These are phyloP conservation scores for Penicillium sp. DNA, from an alignment of 2,329 filamentous ascomycete species.

Conservation along the genomic window DNA sequence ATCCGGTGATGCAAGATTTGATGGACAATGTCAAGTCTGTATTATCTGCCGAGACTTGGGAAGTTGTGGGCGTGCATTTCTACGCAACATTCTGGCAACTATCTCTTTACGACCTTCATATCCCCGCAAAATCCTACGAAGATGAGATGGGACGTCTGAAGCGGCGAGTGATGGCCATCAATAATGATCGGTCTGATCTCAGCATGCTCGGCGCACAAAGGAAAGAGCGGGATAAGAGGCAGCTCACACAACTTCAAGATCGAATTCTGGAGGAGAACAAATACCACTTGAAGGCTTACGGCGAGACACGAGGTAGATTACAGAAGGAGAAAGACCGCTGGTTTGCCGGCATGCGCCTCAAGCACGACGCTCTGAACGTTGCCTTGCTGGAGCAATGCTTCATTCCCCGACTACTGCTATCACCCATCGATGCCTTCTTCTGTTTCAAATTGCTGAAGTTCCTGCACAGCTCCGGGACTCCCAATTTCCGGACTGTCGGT, in stretches of 20 bases:
- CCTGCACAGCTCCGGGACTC: conserved; percentile 77
- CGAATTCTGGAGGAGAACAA: conserved; percentile 71
- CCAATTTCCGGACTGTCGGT: conserved; percentile 81
- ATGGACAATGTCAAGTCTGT: conserved; percentile 65
- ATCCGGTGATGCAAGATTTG: conserved; percentile 70
- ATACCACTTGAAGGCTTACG: conserved; percentile 64
- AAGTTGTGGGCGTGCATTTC: conserved; percentile 72
- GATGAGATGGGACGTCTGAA: conserved; percentile 68
- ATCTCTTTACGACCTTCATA: conserved; percentile 74
- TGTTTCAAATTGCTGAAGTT: conserved; percentile 82
- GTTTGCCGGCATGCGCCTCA: conserved; percentile 66
- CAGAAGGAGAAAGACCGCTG: conserved; percentile 73
- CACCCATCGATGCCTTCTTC: conserved; percentile 83
- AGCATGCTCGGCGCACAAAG: conserved; percentile 62
- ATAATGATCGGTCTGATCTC: conserved; percentile 70
- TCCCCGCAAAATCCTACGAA: conserved; percentile 74
- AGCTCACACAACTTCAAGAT: conserved; percentile 65
- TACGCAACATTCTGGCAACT: conserved; percentile 92
- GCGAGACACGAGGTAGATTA: conserved; percentile 65
- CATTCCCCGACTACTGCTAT: conserved; percentile 80
- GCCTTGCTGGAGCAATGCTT: conserved; percentile 85
- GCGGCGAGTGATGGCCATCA: conserved; percentile 64
- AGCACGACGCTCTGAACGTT: conserved; percentile 67
- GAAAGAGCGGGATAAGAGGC: conserved; percentile 68
- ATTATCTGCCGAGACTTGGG: conserved; percentile 63